A percentile compares a stretch with the other conserved stretches of the same genome.
Conservation (phyloP, 371 early-diverging fungal genomes). For the Apophysomyces ossiformis region DNA sequence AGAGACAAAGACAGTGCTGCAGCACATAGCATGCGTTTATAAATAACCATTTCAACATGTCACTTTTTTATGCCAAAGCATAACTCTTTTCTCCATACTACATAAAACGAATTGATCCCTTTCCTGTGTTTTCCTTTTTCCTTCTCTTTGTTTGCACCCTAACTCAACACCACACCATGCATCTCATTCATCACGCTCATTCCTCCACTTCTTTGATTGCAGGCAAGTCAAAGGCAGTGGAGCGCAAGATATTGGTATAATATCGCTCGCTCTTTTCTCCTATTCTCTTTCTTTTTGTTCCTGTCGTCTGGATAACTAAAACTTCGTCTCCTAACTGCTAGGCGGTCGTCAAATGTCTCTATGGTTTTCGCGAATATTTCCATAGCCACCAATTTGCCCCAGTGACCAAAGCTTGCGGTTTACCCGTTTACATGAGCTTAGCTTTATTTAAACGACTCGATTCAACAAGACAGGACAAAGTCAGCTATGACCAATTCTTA, state of each 20-base stretch:
- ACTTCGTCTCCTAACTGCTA: not conserved
- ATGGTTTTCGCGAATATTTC: slow-evolving; percentile 27
- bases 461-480: slow-evolving; percentile 7
- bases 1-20: slow-evolving; percentile 13
- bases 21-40: slow-evolving; percentile 1
- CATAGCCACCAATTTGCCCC: slow-evolving; percentile 46
- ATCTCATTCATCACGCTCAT: slow-evolving; percentile 3
- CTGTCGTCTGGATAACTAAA: not conserved
- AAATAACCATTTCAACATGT: not conserved
- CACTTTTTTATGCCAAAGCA: slow-evolving; percentile 5
- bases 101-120: not conserved
- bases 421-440: slow-evolving; percentile 61
- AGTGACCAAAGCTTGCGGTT: slow-evolving; percentile 53
- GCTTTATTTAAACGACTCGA: slow-evolving; percentile 56
- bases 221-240: not conserved
- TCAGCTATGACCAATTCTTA: not conserved
- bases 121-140: not conserved
- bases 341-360: slow-evolving; percentile 23
- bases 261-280: not conserved
- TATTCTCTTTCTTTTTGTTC: not conserved
- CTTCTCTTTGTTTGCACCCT: not conserved
- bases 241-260: not conserved
- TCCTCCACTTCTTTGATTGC: slow-evolving; percentile 9
- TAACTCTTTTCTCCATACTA: not conserved
- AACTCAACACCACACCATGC: not conserved